phyloP scores from a whole-genome alignment of 2,329 filamentous ascomycete species.

The Sporothrix brunneoviolacea region DNA sequence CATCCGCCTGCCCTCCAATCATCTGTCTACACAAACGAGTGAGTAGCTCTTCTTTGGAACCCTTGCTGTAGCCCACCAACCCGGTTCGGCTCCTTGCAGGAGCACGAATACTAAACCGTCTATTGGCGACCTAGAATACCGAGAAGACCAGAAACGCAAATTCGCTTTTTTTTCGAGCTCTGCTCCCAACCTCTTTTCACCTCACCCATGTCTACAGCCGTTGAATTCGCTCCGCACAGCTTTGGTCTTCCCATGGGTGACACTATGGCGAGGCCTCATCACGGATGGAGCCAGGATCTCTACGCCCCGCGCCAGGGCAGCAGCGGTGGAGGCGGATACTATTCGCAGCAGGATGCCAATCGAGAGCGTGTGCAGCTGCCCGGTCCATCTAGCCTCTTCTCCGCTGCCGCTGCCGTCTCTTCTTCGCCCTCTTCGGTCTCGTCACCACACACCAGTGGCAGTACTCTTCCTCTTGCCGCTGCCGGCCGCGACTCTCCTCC shows the following conservation, averaged over 20 bases:
- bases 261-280: slow-evolving; percentile 30
- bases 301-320: slow-evolving; percentile 23
- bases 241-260: slow-evolving; percentile 28
- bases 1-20: not conserved
- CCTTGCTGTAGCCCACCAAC: slow-evolving; percentile 11
- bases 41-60: not conserved
- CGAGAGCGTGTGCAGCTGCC: slow-evolving; percentile 14
- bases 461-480: not conserved
- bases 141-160: not conserved
- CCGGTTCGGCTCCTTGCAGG: slow-evolving; percentile 15
- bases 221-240: slow-evolving; percentile 25
- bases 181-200: not conserved
- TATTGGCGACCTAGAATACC: not conserved
- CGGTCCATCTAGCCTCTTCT: slow-evolving; percentile 19
- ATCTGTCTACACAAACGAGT: slow-evolving; percentile 8
- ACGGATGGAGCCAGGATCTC: slow-evolving; percentile 26
- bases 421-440: slow-evolving; percentile 3
- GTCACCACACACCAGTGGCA: slow-evolving; percentile 3
- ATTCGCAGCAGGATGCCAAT: slow-evolving; percentile 20
- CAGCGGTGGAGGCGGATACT: slow-evolving; percentile 16
- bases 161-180: not conserved
- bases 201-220: slow-evolving; percentile 29
- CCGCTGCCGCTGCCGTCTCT: slow-evolving; percentile 13
- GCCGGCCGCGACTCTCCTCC: not conserved
- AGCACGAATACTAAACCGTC: slow-evolving; percentile 11